Evolutionary conservation across 768 basidiomycete species (phyloP), one percentile per base, ranked within the genome.

Genomic region (Tylopilus plumbeoviolaceoides): DNA sequence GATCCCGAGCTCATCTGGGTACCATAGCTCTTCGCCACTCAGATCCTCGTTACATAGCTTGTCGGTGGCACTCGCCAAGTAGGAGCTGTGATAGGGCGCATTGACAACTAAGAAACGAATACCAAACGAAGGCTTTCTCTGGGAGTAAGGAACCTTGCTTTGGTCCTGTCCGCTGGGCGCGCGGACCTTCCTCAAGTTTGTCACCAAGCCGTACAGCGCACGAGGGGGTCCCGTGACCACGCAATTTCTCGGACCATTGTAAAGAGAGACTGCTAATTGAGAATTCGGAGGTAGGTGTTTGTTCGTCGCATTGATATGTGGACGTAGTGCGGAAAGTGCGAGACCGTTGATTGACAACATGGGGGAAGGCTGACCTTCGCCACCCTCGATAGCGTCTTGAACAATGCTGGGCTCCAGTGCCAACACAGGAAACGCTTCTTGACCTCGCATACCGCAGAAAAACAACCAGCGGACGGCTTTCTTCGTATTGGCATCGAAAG

Each of bases 281-380:
- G 91, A 89, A 65, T 89, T 90, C 30, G 70, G 70, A 11, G 89
- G 79, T 41, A 98, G 83, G 67, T 94, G 84, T 39, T 81, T 78
- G 75, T 99, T 98, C 54, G 95, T 95, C 72, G 87, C 85, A 56
- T 77, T 74, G 59, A 98, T 82, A 63, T 97, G 90, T 25, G 77
- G 78, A 70, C 94, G 80, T 51, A 99, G 79, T 39, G 87, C 84
- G 62, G 83, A 81, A 48, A 90, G 70, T 38, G 76, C 70, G 21
- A 98, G 82, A 17, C 95, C 95, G 2, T 85, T 86, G 62, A 99
- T 81, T 15, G 89, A 85, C 48, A 98, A 70, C 97, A 99, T 99
- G 53, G 97, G 94, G 23, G 83, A 86, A 7, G 97, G 97, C 4
- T 78, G 78, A 28, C 97, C 97, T 71, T 98, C 97, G 43, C 94